Percentiles rank a stretch among this genome's conserved stretches.
Conservation (phyloP, 2,329 filamentous ascomycete genomes). For the Aureobasidium leucospermi region DNA sequence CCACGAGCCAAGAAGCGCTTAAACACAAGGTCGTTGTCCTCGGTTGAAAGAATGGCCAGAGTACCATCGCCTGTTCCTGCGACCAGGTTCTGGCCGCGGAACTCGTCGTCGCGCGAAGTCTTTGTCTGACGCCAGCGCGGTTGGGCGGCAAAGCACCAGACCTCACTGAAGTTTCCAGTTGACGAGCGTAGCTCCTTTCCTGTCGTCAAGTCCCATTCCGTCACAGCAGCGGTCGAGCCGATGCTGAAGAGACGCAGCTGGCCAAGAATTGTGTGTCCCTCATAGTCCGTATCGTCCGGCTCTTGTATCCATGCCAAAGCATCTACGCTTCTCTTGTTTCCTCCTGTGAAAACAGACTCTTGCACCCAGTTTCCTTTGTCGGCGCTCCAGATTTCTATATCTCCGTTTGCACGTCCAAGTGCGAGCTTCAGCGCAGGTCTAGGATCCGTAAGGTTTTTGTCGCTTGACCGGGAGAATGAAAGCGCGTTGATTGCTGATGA, state of each 20-base stretch:
- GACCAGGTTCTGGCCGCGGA: constrained; percentile 56
- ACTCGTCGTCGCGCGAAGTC: constrained; percentile 19
- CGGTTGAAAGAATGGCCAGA: constrained; percentile 77
- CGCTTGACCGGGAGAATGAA: constrained; percentile 75
- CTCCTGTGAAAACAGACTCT: constrained; percentile 76
- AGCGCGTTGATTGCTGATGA: constrained; percentile 89
- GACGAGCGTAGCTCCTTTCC: constrained; percentile 73
- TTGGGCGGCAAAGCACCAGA: constrained; percentile 92
- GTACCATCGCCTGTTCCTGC: constrained; percentile 88
- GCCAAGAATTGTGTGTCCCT: constrained; percentile 58
- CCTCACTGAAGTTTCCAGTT: constrained; percentile 87
- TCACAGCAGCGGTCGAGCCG: constrained; percentile 83
- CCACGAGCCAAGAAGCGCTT: constrained; percentile 67
- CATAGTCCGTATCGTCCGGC: constrained; percentile 60
- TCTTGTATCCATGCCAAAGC: constrained; percentile 88
- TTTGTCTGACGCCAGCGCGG: constrained; percentile 46
- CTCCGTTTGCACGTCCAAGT: constrained; percentile 85
- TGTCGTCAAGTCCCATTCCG: constrained; percentile 86
- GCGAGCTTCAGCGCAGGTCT: constrained; percentile 64
- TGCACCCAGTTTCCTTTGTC: constrained; percentile 77
- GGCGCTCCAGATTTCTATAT: constrained; percentile 98
- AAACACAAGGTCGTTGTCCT: constrained; percentile 75
- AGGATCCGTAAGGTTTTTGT: constrained; percentile 36
- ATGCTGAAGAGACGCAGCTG: constrained; percentile 89
- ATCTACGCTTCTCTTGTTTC: constrained; percentile 80